These are phyloP conservation scores for Adenanthera pavonina DNA, from an alignment of 306 rosid genomes.

Conservation along the genomic window DNA sequence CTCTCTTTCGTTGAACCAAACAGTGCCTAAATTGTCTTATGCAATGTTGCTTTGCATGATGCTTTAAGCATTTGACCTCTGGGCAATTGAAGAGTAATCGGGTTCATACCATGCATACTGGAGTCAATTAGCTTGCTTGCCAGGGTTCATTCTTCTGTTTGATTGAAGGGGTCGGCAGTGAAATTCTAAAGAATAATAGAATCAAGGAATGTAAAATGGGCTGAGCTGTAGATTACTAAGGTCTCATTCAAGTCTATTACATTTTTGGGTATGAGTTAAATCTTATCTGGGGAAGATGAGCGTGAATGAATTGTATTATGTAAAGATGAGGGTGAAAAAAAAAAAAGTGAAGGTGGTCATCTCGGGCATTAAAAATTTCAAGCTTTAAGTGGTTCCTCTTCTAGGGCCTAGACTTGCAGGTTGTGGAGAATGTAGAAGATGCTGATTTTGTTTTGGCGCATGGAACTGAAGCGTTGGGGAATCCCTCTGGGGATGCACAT, in stretches of 20 bases:
- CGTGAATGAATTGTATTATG: not conserved
- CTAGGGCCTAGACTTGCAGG: conserved; percentile 81
- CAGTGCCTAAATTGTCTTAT: not conserved
- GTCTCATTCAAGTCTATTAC: conserved; percentile 18
- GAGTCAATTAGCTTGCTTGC: conserved; percentile 28
- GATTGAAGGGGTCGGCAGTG: not conserved
- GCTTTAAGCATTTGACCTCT: conserved; percentile 1
- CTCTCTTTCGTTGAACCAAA: no score
- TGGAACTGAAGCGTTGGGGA: conserved; percentile 94
- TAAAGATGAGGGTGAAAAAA: no score
- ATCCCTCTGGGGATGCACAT: conserved; percentile 62
- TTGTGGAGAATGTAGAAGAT: conserved; percentile 78
- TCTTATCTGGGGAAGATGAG: not conserved
- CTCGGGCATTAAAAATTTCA: conserved; percentile 32
- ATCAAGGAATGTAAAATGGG: conserved; percentile 25
- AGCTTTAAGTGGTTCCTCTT: conserved; percentile 23
- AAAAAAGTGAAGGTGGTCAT: conserved; percentile 8
- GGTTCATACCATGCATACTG: conserved; percentile 1
- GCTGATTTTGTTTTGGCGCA: conserved; percentile 96
- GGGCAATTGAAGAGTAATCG: conserved; percentile 11
- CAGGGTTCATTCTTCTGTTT: conserved; percentile 21
- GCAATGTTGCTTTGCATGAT: conserved; percentile 29
- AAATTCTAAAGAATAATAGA: conserved; percentile 19
- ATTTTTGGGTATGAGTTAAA: not conserved
- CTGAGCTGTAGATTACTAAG: conserved; percentile 26